Evolutionary conservation across 2,329 filamentous ascomycete species (phyloP), one percentile per base, ranked within the genome.

Genomic region (Ascochyta viciae-villosae): DNA sequence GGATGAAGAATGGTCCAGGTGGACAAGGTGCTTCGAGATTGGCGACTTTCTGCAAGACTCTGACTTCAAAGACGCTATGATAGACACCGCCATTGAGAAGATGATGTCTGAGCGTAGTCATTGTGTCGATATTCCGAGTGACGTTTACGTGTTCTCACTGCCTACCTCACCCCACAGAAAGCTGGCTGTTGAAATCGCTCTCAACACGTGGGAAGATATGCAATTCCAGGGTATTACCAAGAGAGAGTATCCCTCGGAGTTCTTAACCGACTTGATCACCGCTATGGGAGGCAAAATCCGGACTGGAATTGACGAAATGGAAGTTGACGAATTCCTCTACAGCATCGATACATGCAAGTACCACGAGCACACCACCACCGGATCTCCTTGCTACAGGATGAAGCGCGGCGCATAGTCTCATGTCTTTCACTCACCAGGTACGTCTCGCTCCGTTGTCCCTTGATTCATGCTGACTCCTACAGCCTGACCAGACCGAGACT

Each of bases 51-150:
- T 56, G 15, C 46, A 50, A 19, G 53, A 51, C 31, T 9, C 29
- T 2, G 47, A 56, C 12, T 56, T 50, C 47, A 50, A 38, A 13
- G 53, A 50, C 24, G 26, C 31, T 10, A 19, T 56, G 26, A 56
- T 56, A 16, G 47, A 56, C 42, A 12, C 44, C 26, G 27, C 24
- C 9, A 45, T 50, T 13, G 53, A 56, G 22, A 50, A 46, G 27
- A 42, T 47, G 35, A 19, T 16, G 3, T 19, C n/a, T 2, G 42
- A 54, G 3, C 13, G 26, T 3, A 13, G 1, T 10, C 15, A 13
- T 2, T 23, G 10, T 13, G 7, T 37, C 3, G 6, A 42, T 12
- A 2, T 42, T 7, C 12, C n/a, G 5, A 10, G 23, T 4, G 4
- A 13, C 3, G 13, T 50, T 10, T 41, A 31, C 22, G 13, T 8